Percentiles rank a stretch among this genome's conserved stretches.
Conservation (phyloP, 306 rosid species). For the Prunus campanulata region DNA sequence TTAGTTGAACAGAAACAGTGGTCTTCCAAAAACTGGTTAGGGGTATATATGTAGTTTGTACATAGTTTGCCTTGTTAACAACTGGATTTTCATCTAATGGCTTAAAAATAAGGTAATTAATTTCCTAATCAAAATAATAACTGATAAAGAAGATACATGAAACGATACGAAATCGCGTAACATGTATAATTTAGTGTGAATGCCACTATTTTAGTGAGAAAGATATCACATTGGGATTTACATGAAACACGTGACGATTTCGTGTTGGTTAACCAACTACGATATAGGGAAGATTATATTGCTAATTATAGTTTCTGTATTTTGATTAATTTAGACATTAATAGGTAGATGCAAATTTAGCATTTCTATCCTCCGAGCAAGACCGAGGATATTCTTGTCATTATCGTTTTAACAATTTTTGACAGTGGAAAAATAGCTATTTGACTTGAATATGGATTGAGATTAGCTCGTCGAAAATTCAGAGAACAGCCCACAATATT, state of each 20-base stretch:
- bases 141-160: too few relatives aligned
- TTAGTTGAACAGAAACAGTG: neutral
- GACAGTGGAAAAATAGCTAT: neutral
- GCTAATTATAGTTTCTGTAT: neutral
- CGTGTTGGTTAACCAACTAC: neutral
- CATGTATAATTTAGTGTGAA: too few relatives aligned
- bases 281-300: neutral
- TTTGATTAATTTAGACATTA: neutral
- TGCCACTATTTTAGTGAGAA: too few relatives aligned
- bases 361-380: neutral
- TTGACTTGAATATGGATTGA: constrained; percentile 15
- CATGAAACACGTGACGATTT: neutral
- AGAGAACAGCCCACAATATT: constrained; percentile 1
- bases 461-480: constrained; percentile 14
- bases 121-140: too few relatives aligned
- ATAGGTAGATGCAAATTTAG: neutral
- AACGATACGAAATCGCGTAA: too few relatives aligned
- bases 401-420: neutral
- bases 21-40: neutral
- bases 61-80: neutral
- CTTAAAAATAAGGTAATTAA: neutral
- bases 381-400: neutral
- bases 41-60: neutral
- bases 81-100: neutral
- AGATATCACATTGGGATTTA: too few relatives aligned